A percentile compares a stretch with the other conserved stretches of the same genome.
phyloP scores from a whole-genome alignment of 1,139 yeast genomes.

The Komagataea norvegica region DNA sequence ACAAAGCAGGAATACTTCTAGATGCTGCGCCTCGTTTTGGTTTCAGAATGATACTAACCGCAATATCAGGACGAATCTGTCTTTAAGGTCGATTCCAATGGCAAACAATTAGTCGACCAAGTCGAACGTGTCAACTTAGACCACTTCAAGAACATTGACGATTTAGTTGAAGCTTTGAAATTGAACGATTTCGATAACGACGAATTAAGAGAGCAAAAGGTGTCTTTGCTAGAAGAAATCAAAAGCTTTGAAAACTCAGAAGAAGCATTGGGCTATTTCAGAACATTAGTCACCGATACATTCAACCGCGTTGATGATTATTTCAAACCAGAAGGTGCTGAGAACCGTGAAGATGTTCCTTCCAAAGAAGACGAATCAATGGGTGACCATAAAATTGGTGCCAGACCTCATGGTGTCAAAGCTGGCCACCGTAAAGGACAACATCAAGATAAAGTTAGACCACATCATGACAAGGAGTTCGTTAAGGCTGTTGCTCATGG shows the following conservation, averaged over 20 bases:
- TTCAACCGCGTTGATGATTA: constrained; percentile 3
- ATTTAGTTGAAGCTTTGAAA: constrained; percentile 6
- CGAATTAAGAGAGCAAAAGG: constrained; percentile 3
- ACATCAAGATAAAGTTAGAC: neutral
- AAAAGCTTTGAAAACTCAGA: constrained; percentile 6
- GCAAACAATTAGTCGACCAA: constrained; percentile 6
- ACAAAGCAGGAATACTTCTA: too few species aligned
- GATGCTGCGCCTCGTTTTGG: neutral
- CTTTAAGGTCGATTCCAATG: constrained; percentile 9
- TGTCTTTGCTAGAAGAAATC: constrained; percentile 3
- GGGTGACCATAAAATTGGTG: neutral
- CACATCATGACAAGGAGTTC: neutral
- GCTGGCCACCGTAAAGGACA: too few species aligned
- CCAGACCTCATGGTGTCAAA: neutral
- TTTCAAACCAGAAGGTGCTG: constrained; percentile 1
- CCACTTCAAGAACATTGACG: constrained; percentile 7
- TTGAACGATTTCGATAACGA: constrained; percentile 1
- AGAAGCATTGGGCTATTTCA: constrained; percentile 8
- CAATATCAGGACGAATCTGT: constrained; percentile 8
- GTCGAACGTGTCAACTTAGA: constrained; percentile 11
- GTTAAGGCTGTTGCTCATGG: too few species aligned
- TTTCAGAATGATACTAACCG: constrained; percentile 4
- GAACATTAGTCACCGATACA: constrained; percentile 2
- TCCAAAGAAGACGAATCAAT: neutral
- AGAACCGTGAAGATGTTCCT: too few species aligned